phyloP scores from a whole-genome alignment of 768 basidiomycete species.

The Pisolithus orientalis region DNA sequence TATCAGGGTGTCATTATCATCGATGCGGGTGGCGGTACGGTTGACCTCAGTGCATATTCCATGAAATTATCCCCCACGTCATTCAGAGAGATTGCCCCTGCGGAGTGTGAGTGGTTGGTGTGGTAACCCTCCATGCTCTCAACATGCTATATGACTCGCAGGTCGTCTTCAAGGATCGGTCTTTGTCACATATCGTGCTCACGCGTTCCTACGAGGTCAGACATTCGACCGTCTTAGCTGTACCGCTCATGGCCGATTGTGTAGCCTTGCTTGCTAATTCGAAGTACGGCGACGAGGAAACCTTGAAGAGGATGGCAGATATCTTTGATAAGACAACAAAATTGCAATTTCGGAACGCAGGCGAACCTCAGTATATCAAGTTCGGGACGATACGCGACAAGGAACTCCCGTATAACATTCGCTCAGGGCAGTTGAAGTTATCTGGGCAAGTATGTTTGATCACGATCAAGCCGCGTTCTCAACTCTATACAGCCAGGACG shows the following conservation, averaged over 20 bases:
- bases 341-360: constrained; percentile 30
- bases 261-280: constrained; percentile 26
- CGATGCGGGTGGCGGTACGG: constrained; percentile 43
- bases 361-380: constrained; percentile 31
- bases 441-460: constrained; percentile 24
- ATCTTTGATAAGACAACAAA: constrained; percentile 31
- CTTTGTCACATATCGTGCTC: constrained; percentile 27
- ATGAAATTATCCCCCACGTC: constrained; percentile 31
- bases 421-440: constrained; percentile 31
- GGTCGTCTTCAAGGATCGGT: constrained; percentile 36
- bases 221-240: not conserved
- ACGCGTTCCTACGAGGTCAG: constrained; percentile 25
- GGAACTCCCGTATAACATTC: constrained; percentile 29
- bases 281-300: constrained; percentile 21
- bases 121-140: not conserved
- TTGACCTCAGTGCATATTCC: constrained; percentile 35
- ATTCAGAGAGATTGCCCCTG: constrained; percentile 31
- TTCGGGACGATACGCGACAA: constrained; percentile 31
- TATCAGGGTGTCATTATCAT: constrained; percentile 36
- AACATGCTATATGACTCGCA: constrained; percentile 4
- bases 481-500: constrained; percentile 21
- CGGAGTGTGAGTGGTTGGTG: constrained; percentile 21
- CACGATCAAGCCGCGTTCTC: not conserved
- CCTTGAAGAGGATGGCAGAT: constrained; percentile 25
- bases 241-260: not conserved